phyloP scores from a whole-genome alignment of 768 basidiomycete genomes.

The Hypholoma sublateritium region DNA sequence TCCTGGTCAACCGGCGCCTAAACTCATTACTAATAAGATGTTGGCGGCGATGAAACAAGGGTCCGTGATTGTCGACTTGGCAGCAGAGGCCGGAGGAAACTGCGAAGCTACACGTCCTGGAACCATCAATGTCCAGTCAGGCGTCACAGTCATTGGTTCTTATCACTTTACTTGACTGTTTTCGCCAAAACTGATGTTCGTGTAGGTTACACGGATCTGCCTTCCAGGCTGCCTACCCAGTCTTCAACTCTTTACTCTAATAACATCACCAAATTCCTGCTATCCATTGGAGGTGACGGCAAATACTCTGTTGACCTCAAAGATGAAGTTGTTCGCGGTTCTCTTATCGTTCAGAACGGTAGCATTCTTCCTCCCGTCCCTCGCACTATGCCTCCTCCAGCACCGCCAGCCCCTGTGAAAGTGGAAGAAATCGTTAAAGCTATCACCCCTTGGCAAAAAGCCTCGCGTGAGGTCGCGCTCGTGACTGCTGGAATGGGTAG shows the following conservation, averaged over 20 bases:
- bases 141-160: constrained; percentile 81
- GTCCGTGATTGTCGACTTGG: constrained; percentile 84
- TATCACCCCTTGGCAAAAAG: constrained; percentile 86
- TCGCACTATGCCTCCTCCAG: constrained; percentile 64
- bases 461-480: constrained; percentile 68
- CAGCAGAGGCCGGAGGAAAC: constrained; percentile 89
- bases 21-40: constrained; percentile 83
- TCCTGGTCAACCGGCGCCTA: constrained; percentile 85
- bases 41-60: constrained; percentile 91
- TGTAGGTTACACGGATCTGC: constrained; percentile 79
- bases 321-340: constrained; percentile 84
- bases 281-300: constrained; percentile 69
- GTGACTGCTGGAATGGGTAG: constrained; percentile 79
- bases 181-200: background rate
- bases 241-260: constrained; percentile 90
- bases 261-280: constrained; percentile 86
- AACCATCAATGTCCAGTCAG: constrained; percentile 62
- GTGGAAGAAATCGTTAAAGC: constrained; percentile 51
- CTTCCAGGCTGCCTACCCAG: constrained; percentile 87
- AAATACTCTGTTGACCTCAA: constrained; percentile 68
- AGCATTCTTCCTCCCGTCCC: constrained; percentile 65
- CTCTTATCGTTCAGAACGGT: constrained; percentile 72
- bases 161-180: background rate
- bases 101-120: constrained; percentile 83
- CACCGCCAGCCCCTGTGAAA: constrained; percentile 46